A percentile compares a stretch with the other conserved stretches of the same genome.
phyloP scores from a whole-genome alignment of 371 early-diverging fungal species.

The Vairimorpha necatrix region DNA sequence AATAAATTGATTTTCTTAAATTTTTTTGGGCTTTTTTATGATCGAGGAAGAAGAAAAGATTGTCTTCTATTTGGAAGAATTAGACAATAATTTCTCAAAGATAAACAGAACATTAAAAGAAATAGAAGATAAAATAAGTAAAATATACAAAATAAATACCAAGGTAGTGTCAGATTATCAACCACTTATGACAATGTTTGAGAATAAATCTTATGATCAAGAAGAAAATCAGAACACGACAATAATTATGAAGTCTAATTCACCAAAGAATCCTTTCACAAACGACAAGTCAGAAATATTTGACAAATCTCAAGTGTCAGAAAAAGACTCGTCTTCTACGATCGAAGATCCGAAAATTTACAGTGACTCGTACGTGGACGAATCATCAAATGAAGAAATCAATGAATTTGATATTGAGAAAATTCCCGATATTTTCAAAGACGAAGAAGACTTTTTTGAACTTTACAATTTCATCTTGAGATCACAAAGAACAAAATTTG shows the following conservation, averaged over 20 bases:
- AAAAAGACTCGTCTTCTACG: constrained; percentile 3
- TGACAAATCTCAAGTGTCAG: background rate
- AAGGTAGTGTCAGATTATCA: constrained; percentile 25
- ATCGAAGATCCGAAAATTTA: constrained; percentile 1
- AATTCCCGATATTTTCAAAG: constrained; percentile 48
- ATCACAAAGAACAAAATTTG: constrained; percentile 4
- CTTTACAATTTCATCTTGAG: constrained; percentile 45
- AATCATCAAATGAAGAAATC: constrained; percentile 3
- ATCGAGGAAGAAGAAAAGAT: constrained; percentile 56
- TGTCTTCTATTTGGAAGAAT: constrained; percentile 48
- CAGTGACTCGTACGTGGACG: constrained; percentile 18
- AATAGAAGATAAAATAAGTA: constrained; percentile 38
- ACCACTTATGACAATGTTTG: constrained; percentile 48
- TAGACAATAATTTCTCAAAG: constrained; percentile 51
- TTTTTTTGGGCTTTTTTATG: constrained; percentile 5
- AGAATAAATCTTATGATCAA: background rate
- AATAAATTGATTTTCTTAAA: constrained; percentile 1
- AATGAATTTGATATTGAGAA: constrained; percentile 35
- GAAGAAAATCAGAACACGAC: constrained; percentile 9
- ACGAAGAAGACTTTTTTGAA: constrained; percentile 32
- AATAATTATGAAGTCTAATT: constrained; percentile 21
- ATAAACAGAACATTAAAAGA: constrained; percentile 53
- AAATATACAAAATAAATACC: constrained; percentile 15
- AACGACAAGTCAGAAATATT: constrained; percentile 4
- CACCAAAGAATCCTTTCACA: constrained; percentile 52